These are phyloP conservation scores for Colletotrichum paranaense DNA, from an alignment of 2,329 filamentous ascomycete genomes.

Conservation along the genomic window DNA sequence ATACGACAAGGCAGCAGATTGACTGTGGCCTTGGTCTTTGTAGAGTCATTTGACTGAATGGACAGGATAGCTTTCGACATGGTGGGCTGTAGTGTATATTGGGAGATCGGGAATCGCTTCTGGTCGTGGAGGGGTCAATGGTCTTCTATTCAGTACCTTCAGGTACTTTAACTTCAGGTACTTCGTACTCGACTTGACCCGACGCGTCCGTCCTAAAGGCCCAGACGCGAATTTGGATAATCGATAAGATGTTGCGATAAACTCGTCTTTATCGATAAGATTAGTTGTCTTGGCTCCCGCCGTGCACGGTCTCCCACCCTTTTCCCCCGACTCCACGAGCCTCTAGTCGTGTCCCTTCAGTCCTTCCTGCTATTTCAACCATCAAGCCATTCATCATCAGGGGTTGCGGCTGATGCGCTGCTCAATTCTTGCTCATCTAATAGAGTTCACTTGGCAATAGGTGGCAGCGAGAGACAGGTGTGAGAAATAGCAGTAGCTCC, in stretches of 20 bases:
- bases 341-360: neutral
- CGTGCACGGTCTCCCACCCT: constrained; percentile 4
- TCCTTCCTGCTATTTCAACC: constrained; percentile 18
- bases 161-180: no score
- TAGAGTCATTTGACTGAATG: constrained; percentile 44
- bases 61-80: constrained; percentile 58
- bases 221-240: constrained; percentile 17
- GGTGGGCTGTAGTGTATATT: constrained; percentile 4
- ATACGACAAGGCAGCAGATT: constrained; percentile 86
- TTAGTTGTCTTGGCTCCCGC: constrained; percentile 3
- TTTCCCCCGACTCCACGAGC: neutral
- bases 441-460: no score
- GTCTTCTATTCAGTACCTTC: neutral
- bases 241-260: constrained; percentile 28
- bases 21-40: constrained; percentile 58
- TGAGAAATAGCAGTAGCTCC: neutral
- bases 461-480: neutral
- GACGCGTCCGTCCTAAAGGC: constrained; percentile 24
- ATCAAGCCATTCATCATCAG: constrained; percentile 7
- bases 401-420: neutral
- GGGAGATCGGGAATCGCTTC: neutral
- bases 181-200: neutral
- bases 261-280: constrained; percentile 22
- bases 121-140: neutral
- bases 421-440: no score